These are phyloP conservation scores for Gnetum montanum DNA, from an alignment of 75 land plant species.

Conservation along the genomic window DNA sequence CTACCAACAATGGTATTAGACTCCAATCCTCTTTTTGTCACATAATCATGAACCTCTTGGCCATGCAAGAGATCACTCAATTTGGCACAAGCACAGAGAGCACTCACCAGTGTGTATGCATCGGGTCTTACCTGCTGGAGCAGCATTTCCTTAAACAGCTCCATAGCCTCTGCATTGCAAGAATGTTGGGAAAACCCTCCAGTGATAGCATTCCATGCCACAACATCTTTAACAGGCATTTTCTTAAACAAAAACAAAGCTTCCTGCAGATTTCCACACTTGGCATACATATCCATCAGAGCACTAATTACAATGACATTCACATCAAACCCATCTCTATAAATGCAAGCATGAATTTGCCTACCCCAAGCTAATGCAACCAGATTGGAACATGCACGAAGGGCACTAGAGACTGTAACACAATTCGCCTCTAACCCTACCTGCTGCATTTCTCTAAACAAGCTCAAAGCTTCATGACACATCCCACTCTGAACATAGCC, in stretches of 20 bases:
- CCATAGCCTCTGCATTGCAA: slow-evolving; percentile 33
- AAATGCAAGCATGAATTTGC: slow-evolving; percentile 27
- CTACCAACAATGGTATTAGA: slow-evolving; percentile 47
- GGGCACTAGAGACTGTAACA: slow-evolving; percentile 26
- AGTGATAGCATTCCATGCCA: slow-evolving; percentile 75
- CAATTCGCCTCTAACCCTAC: slow-evolving; percentile 27
- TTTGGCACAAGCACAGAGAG: slow-evolving; percentile 41
- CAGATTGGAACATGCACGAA: slow-evolving; percentile 37
- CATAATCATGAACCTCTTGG: slow-evolving; percentile 45
- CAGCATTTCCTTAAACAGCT: slow-evolving; percentile 32
- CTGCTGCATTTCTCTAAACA: slow-evolving; percentile 31
- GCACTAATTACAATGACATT: slow-evolving; percentile 41
- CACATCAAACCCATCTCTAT: slow-evolving; percentile 15
- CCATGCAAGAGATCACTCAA: slow-evolving; percentile 22
- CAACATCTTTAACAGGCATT: slow-evolving; percentile 24
- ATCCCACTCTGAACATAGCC: slow-evolving; percentile 37
- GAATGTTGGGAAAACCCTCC: slow-evolving; percentile 39
- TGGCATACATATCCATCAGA: slow-evolving; percentile 57
- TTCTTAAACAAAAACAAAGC: slow-evolving; percentile 36
- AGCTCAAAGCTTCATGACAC: slow-evolving; percentile 26
- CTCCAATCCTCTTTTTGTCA: slow-evolving; percentile 23
- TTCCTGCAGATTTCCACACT: slow-evolving; percentile 26
- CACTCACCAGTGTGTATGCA: slow-evolving; percentile 36
- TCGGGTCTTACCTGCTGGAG: slow-evolving; percentile 15
- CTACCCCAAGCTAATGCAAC: slow-evolving; percentile 31